Evolutionary conservation across 2,329 filamentous ascomycete species (phyloP).

Genomic region (Colletotrichum orbiculare): DNA sequence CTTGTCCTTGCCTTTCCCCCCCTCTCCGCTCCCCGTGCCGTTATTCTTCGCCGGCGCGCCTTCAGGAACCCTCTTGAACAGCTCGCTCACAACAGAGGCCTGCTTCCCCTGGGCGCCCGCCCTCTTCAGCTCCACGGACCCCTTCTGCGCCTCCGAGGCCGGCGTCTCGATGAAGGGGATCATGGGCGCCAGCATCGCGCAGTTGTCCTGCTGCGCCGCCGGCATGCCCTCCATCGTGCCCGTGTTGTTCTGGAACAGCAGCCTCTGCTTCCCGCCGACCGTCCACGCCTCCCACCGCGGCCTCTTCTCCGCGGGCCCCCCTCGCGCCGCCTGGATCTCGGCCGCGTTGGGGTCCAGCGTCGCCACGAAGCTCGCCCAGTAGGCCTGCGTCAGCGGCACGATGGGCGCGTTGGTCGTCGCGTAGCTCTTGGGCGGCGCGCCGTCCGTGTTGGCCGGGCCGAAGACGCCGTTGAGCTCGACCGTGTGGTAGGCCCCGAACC

Average conservation of each 20-base stretch:
- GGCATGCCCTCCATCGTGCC: constrained; percentile 54
- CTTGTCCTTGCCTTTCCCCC: neutral
- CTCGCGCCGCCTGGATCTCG: constrained; percentile 49
- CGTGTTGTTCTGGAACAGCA: constrained; percentile 56
- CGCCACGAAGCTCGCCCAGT: constrained; percentile 80
- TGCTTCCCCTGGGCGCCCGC: neutral
- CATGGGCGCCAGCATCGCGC: constrained; percentile 41
- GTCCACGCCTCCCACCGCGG: constrained; percentile 60
- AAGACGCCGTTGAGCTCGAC: constrained; percentile 76
- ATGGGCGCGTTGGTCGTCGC: constrained; percentile 64
- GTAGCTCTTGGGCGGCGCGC: constrained; percentile 66
- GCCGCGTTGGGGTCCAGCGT: constrained; percentile 72
- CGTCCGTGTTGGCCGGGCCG: constrained; percentile 67
- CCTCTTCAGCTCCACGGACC: constrained; percentile 36
- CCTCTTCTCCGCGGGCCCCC: constrained; percentile 46
- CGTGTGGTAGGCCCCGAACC: constrained; percentile 74
- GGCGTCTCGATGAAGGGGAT: constrained; percentile 40
- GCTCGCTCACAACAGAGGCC: neutral
- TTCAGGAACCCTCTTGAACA: neutral
- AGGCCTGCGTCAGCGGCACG: constrained; percentile 72
- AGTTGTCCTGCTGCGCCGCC: constrained; percentile 37
- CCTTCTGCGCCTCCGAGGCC: constrained; percentile 22
- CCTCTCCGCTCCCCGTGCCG: neutral
- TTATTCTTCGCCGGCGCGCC: constrained; percentile 3
- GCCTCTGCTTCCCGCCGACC: constrained; percentile 44